Base-by-base conservation (phyloP, 2,329 filamentous ascomycete genomes). In the Achaetomium macrosporum region DNA sequence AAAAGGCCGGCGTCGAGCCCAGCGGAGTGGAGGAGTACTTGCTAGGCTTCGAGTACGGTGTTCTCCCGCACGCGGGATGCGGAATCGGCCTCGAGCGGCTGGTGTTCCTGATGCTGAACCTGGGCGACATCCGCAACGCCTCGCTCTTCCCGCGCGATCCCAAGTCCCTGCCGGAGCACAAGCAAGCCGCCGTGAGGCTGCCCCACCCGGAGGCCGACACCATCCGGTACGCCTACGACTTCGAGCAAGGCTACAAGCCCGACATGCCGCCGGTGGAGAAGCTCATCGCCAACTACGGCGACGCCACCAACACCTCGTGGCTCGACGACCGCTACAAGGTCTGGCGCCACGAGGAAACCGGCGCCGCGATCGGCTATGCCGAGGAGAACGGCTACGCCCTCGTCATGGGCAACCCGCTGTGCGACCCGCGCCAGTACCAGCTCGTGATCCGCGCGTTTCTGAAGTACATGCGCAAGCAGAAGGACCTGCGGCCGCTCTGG, bases 281-380 rank as follows among this genome's bases (percentile, higher is more conserved):
- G 66, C 83, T 96, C 40, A 90, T 96, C 67, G 90, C 90, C 65
- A 96, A 96, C 69, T 96, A 96, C 62, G 91, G 91, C 57, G 91
- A 96, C 69, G 90, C 91, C 2, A 90, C 90, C 45, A 95, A 95
- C 65, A 96, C 91, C 0, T 93, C 90, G 0, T 96, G 90, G 90
- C 80, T 93, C 8, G 91, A 96, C 67, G 87, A 90, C 7, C 84
- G 90, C 7, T 96, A 91, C 68, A 79, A 88, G 64, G 84, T 95
- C 53, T 96, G 90, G 89, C 84, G 91, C 30, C 89, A 96, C 65
- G 72, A 79, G 19, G 68, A 73, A 33, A 92, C 87, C 2, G 91
- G 91, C 45, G 91, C 90, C 0, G 90, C 90, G 5, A 78, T 96
- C 33, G 88, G 90, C 11, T 96, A 88, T 65, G 88, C 93, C 2